Evolutionary conservation across 345 rosid species (phyloP), one percentile per base, ranked within the genome.

Genomic region (Arabis hirsuta): DNA sequence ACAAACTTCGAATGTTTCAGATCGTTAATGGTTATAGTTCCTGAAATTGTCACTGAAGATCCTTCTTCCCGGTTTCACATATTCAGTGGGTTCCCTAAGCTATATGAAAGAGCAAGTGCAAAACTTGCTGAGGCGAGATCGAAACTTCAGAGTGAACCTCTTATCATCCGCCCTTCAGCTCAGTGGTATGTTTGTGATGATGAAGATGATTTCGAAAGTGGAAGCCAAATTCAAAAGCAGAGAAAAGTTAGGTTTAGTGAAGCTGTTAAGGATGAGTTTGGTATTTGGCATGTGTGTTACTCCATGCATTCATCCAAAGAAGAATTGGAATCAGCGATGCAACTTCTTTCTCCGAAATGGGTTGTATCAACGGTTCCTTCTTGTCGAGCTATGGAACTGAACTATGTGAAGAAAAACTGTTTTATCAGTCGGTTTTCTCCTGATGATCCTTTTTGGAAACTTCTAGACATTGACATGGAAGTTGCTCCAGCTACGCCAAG

Each of bases 221-320:
- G 61, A 13, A 79, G 73, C 52, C 79, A 69, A 22, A 27, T 6
- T 39, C 79, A 69, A 56, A 69, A 70, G 66, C 71, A 69, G 75
- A 79, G 80, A 24, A 89, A 86, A 66, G 73, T 76, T 67, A 81
- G 87, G 79, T 83, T 81, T 16, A 62, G 61, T 72, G 94, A 89
- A 81, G 94, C 92, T 24, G 82, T 82, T 13, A 88, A 58, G 84
- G 98, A 89, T 56, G 81, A 86, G 73, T 86, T 78, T 79, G 92
- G 98, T 62, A 71, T 90, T 50, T 90, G 97, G 97, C 97, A 93
- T 66, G 90, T 89, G 39, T 93, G 96, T 69, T 93, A 88, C 76
- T 88, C 98, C 1, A 90, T 85, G 76, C 97, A 90, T 78, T 90
- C 98, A 14, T 90, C 98, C 1, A 73, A 78, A 78, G 97, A 85